Base-by-base conservation (phyloP, 208 protist genomes). In the Porcisia hertigi region DNA sequence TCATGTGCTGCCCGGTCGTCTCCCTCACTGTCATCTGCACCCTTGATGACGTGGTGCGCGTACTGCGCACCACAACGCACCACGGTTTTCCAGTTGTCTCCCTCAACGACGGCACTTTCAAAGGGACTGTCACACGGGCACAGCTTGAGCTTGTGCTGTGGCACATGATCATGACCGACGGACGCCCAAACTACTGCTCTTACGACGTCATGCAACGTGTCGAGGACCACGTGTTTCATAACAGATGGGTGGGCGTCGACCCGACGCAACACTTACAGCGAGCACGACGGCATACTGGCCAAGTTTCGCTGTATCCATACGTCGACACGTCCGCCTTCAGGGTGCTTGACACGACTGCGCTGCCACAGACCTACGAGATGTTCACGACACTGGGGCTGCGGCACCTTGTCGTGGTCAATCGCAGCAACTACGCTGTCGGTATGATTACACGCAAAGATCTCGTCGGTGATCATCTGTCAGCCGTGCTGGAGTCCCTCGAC, bases 381-480 rank as follows among this genome's bases (percentile, higher is more conserved):
- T 91, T 91, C 79, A 81, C 75, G 30, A 84, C 78, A 2, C 75
- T 91, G 12, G 87, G 87, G 20, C 76, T 91, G 41, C 87, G 87
- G 23, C 87, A 88, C 53, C 58, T 88, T 7, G 78, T 87, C 8
- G 87, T 91, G 39, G 87, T 91, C 34, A 64, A 85, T 52, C 49
- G 47, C 39, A 49, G 69, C 16, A 91, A 91, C 71, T 75, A 76
- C 52, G 79, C 81, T 25, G 76, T 86, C 63, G 87, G 87, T 53
- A 82, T 91, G 62, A 85, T 91, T 62, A 91, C 87, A 36, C 87
- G 87, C 55, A 88, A 88, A 47, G 87, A 91, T 72, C 71, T 91
- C 2, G 74, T 83, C 18, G 75, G 75, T 2, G 86, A 90, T 69
- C 67, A 75, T 39, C 80, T 90, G 34, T 76, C 73, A 9, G 49